Evolutionary conservation across 345 rosid genomes (phyloP).

Genomic region (Gossypium rotundifolium): DNA sequence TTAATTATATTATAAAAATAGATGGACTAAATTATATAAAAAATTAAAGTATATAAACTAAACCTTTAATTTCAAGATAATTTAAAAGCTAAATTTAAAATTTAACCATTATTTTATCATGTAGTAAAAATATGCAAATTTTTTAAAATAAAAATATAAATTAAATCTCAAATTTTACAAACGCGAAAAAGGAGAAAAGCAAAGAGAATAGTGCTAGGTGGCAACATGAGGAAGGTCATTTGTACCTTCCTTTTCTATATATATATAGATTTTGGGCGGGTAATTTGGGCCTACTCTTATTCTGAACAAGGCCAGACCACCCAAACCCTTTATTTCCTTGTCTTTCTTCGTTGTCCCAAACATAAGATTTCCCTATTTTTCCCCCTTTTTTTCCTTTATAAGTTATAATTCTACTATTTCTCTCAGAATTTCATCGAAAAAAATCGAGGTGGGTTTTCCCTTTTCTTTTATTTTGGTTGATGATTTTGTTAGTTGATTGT

Average conservation of each 20-base stretch:
- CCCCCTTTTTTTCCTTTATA: not conserved
- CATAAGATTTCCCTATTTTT: not conserved
- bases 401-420: not conserved
- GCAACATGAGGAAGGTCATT: too few relatives aligned
- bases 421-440: not conserved
- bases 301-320: conserved; percentile 8
- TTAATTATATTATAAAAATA: too few relatives aligned
- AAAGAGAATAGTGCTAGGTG: too few relatives aligned
- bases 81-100: too few relatives aligned
- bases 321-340: conserved; percentile 19
- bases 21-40: fast-evolving
- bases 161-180: too few relatives aligned
- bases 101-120: too few relatives aligned
- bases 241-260: too few relatives aligned
- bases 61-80: too few relatives aligned
- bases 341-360: conserved; percentile 2
- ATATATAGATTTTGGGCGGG: not conserved
- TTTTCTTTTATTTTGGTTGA: not conserved
- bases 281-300: conserved; percentile 18
- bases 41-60: too few relatives aligned
- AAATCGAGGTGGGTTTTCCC: conserved; percentile 19
- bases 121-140: too few relatives aligned
- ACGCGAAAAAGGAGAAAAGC: too few relatives aligned
- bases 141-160: too few relatives aligned
- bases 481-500: not conserved